Evolutionary conservation across 2,329 filamentous ascomycete genomes (phyloP), one percentile per base, ranked within the genome.

Genomic region (Fusarium solani-melongenae): DNA sequence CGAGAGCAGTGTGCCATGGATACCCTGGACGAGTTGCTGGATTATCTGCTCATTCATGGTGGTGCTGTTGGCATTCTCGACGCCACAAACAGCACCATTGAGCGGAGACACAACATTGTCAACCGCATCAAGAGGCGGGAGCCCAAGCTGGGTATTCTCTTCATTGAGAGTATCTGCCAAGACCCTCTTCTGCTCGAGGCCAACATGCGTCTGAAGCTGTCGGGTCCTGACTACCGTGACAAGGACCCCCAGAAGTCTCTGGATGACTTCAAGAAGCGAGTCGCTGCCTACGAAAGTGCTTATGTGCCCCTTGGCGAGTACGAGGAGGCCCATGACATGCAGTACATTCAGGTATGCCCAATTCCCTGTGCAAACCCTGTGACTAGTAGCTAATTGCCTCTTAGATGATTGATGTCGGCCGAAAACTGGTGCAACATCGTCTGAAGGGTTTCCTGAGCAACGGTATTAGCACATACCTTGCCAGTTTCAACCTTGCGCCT

Each of bases 131-230:
- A 94, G 77, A 86, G 91, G 61, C 90, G 94, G 61, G 96, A 97
- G 76, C 95, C 96, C 3, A 93, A 94, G 69, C 87, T 99, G 24
- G 96, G 96, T 34, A 94, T 99, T 20, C 86, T 99, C 12, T 99
- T 98, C 81, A 92, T 99, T 31, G 96, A 99, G 85, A 98, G 94
- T 78, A 93, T 97, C 61, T 99, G 96, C 82, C 88, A 94, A 69
- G 95, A 98, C 76, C 88, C 93, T 67, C 90, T 90, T 82, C 86
- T 98, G 29, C 87, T 98, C 39, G 95, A 98, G 82, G 94, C 95
- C 20, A 98, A 98, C 80, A 98, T 98, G 95, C 94, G 96, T 31
- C 86, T 98, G 71, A 98, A 98, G 86, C 90, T 98, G 8, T 97
- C 94, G 5, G 96, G 96, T 0, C 96, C 96, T 0, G 96, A 99